These are phyloP conservation scores for Blastobotrys chiropterorum DNA, from an alignment of 805 yeast genomes.

Conservation along the genomic window DNA sequence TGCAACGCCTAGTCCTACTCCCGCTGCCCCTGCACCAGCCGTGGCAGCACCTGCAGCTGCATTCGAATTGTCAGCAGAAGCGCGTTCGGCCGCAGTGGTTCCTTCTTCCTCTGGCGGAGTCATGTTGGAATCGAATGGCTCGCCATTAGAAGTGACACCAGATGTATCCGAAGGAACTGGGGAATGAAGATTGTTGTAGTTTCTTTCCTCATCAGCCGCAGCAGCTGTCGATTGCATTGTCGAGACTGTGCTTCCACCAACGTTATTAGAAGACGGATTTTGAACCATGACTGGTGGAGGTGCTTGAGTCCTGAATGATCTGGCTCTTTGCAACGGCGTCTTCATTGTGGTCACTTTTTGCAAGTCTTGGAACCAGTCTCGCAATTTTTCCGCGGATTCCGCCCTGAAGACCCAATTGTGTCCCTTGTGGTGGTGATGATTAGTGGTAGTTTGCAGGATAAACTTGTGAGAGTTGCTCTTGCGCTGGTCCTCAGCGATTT, in stretches of 20 bases:
- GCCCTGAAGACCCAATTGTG: constrained; percentile 95
- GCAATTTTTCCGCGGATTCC: constrained; percentile 74
- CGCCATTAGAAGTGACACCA: constrained; percentile 24
- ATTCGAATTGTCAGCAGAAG: too few relatives aligned
- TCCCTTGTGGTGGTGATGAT: constrained; percentile 46
- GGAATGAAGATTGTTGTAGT: constrained; percentile 7
- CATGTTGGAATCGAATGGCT: constrained; percentile 17
- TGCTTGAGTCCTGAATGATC: neutral
- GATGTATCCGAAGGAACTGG: constrained; percentile 22
- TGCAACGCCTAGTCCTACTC: neutral
- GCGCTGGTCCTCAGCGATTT: constrained; percentile 74
- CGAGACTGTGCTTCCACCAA: neutral
- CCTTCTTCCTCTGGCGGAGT: neutral
- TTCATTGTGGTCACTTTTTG: constrained; percentile 58
- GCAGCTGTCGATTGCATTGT: neutral
- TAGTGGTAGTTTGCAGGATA: constrained; percentile 69
- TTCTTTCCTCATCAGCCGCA: neutral
- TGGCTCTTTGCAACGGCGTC: constrained; percentile 39
- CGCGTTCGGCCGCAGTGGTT: too few relatives aligned
- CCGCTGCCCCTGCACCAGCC: too few relatives aligned
- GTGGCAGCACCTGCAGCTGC: neutral
- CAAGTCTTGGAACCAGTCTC: constrained; percentile 78
- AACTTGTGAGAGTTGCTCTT: constrained; percentile 70
- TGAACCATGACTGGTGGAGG: constrained; percentile 1
- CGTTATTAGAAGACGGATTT: neutral